A percentile compares a stretch with the other conserved stretches of the same genome.
These are phyloP conservation scores for Pulveroboletus sp. DNA, from an alignment of 768 basidiomycete species.

Conservation along the genomic window DNA sequence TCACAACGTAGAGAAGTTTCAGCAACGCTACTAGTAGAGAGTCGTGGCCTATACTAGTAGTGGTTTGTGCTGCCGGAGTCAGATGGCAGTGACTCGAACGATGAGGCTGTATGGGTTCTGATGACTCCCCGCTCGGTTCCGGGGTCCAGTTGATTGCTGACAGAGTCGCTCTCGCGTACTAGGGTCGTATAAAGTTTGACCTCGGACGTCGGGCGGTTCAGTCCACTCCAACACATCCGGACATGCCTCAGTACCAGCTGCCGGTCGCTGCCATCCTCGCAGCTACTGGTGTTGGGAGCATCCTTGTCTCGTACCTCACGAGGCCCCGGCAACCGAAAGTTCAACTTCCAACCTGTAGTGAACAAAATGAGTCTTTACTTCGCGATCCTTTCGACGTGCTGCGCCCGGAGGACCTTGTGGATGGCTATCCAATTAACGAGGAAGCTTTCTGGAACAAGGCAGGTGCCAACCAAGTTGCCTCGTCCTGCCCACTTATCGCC, in stretches of 20 bases:
- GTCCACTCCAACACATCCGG: neutral
- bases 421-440: conserved; percentile 65
- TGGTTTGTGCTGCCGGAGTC: too few species aligned
- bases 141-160: conserved; percentile 4
- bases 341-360: conserved; percentile 39
- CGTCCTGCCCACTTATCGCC: neutral
- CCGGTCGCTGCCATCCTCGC: conserved; percentile 49
- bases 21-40: too few species aligned
- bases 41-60: too few species aligned
- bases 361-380: conserved; percentile 21
- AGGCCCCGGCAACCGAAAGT: conserved; percentile 48
- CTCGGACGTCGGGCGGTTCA: neutral
- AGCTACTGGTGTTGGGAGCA: conserved; percentile 42
- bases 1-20: too few species aligned
- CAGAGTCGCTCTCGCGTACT: conserved; percentile 6
- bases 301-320: conserved; percentile 40
- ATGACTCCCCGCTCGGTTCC: conserved; percentile 1
- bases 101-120: too few species aligned
- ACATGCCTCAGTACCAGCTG: conserved; percentile 63
- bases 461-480: conserved; percentile 15
- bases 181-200: conserved; percentile 1
- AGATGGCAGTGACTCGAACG: too few species aligned
- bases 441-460: conserved; percentile 59
- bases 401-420: conserved; percentile 63
- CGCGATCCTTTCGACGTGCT: conserved; percentile 71